Evolutionary conservation across 306 rosid genomes (phyloP).

Genomic region (Abrus pulchellus): DNA sequence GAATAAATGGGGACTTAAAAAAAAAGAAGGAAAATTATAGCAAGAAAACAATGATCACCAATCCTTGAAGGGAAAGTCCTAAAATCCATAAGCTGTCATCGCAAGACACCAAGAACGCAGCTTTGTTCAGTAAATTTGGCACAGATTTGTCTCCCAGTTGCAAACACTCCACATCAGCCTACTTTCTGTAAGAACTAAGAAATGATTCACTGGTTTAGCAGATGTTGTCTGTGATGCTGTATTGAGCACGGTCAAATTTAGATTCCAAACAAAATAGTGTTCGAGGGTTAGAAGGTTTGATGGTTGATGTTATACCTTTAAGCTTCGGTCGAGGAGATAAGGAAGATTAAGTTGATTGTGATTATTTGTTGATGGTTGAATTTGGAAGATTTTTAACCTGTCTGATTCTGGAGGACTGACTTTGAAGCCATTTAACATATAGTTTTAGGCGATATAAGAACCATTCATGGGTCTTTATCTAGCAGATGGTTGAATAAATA

Average conservation of each 20-base stretch:
- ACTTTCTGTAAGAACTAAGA: neutral
- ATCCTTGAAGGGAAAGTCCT: neutral
- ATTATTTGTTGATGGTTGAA: neutral
- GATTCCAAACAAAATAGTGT: neutral
- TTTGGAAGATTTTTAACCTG: neutral
- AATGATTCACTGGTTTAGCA: neutral
- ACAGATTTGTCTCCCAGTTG: neutral
- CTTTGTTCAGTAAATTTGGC: neutral
- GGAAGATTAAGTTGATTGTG: neutral
- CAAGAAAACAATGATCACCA: slow-evolving; percentile 3
- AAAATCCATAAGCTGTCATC: neutral
- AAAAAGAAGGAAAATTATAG: neutral
- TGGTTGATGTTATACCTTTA: neutral
- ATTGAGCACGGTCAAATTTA: neutral
- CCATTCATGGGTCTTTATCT: neutral
- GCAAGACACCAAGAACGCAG: neutral
- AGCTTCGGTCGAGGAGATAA: neutral
- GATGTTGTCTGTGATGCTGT: neutral
- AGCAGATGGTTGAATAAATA: neutral
- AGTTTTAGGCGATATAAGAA: neutral
- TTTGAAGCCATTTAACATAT: neutral
- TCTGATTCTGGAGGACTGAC: neutral
- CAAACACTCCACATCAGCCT: neutral
- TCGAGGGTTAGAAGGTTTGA: slow-evolving; percentile 27
- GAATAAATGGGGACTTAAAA: neutral